Conservation (phyloP, 2,329 filamentous ascomycete species). For the Penicillium expansum region DNA sequence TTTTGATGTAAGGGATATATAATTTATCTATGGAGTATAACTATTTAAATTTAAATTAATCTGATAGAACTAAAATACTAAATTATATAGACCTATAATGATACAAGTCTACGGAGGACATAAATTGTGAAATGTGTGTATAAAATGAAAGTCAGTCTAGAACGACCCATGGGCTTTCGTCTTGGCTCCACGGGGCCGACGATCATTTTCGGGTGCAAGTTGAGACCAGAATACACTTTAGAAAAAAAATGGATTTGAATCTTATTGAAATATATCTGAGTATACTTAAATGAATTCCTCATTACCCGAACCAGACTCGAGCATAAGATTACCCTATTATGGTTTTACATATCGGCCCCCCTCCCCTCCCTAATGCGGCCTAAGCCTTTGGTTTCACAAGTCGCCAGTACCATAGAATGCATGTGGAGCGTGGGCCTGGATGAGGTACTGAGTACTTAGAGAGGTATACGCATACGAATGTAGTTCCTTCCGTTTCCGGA, state of each 20-base stretch:
- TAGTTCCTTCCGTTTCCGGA: conserved; percentile 10
- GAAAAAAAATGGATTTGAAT: conserved; percentile 5
- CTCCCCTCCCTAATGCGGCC: not conserved
- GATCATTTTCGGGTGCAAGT: conserved; percentile 18
- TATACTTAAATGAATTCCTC: not conserved
- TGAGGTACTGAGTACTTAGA: conserved; percentile 6
- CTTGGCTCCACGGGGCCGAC: conserved; percentile 13
- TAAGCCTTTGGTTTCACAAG: conserved; percentile 2
- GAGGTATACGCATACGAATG: not conserved
- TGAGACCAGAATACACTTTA: not conserved
- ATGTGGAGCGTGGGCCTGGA: not conserved
- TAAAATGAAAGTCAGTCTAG: conserved; percentile 6
- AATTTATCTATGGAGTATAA: not conserved
- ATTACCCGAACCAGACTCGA: conserved; percentile 9
- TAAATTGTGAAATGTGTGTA: not conserved
- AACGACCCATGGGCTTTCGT: conserved; percentile 10
- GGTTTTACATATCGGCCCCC: not conserved
- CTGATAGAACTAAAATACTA: not conserved
- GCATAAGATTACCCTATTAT: not conserved
- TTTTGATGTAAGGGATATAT: conserved; percentile 6
- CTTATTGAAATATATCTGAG: not conserved
- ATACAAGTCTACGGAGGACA: not conserved
- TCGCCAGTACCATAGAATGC: not conserved
- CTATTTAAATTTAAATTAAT: not conserved
- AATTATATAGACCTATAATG: not conserved